Evolutionary conservation across 1,139 yeast genomes (phyloP).

Genomic region (Scheffersomyces illinoinensis): DNA sequence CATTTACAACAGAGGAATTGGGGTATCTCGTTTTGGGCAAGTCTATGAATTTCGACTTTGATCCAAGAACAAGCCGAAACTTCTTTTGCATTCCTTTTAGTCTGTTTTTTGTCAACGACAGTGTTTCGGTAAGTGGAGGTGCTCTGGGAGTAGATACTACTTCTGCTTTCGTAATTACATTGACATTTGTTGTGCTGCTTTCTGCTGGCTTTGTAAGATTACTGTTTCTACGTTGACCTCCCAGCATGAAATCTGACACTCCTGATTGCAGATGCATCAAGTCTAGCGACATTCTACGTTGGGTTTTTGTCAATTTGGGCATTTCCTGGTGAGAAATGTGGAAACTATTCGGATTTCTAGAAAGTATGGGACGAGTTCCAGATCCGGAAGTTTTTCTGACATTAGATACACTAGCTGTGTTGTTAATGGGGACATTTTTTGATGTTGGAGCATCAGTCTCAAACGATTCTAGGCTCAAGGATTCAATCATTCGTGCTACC

Average conservation of each 20-base stretch:
- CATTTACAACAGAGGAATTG: neutral
- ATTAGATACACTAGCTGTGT: neutral
- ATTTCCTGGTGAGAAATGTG: slow-evolving; percentile 7
- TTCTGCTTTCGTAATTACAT: slow-evolving; percentile 35
- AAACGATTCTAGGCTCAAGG: slow-evolving; percentile 16
- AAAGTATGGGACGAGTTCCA: neutral
- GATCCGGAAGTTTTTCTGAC: neutral
- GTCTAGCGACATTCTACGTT: slow-evolving; percentile 34
- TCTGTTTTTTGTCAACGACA: slow-evolving; percentile 5
- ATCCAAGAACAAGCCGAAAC: slow-evolving; percentile 6
- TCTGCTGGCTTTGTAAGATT: slow-evolving; percentile 34
- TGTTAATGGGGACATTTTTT: neutral
- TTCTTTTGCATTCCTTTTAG: slow-evolving; percentile 14
- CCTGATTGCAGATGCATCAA: slow-evolving; percentile 23
- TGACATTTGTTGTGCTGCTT: slow-evolving; percentile 32
- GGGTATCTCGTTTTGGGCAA: neutral
- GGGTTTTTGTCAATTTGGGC: slow-evolving; percentile 24
- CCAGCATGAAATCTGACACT: neutral
- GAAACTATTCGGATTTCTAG: neutral
- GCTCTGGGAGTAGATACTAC: slow-evolving; percentile 4
- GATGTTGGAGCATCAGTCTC: slow-evolving; percentile 4
- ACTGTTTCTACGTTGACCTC: slow-evolving; percentile 9
- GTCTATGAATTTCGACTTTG: neutral
- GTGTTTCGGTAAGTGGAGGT: neutral
- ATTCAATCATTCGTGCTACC: slow-evolving; percentile 18